Percentiles rank a stretch among this genome's conserved stretches.
Conservation (phyloP, 2,329 filamentous ascomycete genomes). For the Alternaria brassicae region DNA sequence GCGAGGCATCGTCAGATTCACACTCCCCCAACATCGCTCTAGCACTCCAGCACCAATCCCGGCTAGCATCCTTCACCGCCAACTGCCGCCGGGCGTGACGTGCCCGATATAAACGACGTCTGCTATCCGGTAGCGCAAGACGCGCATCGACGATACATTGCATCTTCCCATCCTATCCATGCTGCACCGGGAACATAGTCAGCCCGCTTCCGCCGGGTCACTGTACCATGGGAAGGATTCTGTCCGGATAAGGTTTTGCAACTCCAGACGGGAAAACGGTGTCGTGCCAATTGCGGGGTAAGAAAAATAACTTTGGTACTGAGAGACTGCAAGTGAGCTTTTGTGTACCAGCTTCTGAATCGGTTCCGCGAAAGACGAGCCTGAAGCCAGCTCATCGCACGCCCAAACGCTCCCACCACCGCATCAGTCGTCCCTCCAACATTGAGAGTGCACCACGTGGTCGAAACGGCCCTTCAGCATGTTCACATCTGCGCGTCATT, state of each 20-base stretch:
- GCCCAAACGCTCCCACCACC: not conserved
- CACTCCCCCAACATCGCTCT: constrained; percentile 7
- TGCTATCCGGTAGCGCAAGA: not conserved
- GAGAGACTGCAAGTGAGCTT: not conserved
- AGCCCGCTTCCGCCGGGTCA: not conserved
- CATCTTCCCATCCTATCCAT: not conserved
- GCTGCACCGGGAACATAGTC: not conserved
- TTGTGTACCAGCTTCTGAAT: not conserved
- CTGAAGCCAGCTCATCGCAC: not conserved
- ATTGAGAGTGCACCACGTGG: not conserved
- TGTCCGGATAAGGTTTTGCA: not conserved
- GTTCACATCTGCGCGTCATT: constrained; percentile 1
- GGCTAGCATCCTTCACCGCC: constrained; percentile 22
- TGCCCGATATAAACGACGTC: constrained; percentile 1
- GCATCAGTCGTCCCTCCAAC: not conserved
- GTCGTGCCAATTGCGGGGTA: not conserved
- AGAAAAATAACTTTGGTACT: not conserved
- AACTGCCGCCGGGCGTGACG: constrained; percentile 5
- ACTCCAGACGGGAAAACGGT: not conserved
- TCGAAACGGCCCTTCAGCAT: constrained; percentile 1
- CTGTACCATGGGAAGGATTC: constrained; percentile 7
- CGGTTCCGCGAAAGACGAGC: not conserved
- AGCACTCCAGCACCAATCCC: constrained; percentile 21
- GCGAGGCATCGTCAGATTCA: constrained; percentile 14
- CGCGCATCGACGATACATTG: not conserved